Conservation (phyloP, 306 rosid species). For the Quercus berberidifolia region DNA sequence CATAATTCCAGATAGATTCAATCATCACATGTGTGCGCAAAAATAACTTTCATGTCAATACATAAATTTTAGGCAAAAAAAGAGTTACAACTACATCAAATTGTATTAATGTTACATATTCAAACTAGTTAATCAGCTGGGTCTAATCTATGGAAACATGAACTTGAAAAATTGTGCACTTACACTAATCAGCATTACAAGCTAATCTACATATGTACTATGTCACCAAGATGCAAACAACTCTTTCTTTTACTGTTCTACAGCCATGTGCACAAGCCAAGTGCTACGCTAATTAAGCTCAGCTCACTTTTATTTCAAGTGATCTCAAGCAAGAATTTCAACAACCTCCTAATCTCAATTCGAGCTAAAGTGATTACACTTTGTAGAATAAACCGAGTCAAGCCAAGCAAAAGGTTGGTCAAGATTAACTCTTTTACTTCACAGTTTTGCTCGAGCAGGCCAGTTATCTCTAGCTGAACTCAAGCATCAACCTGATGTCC, state of each 20-base stretch:
- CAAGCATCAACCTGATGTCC: background rate
- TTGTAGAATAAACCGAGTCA: background rate
- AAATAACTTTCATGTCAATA: conserved; percentile 5
- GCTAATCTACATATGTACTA: too few species aligned
- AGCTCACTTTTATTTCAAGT: background rate
- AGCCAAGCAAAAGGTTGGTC: background rate
- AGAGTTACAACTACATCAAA: conserved; percentile 8
- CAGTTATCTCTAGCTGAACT: background rate
- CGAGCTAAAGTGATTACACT: background rate
- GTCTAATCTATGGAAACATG: conserved; percentile 1
- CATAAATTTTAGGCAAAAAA: background rate
- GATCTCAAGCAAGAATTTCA: background rate
- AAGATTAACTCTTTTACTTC: background rate
- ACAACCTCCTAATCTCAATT: background rate
- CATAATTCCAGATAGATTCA: conserved; percentile 1
- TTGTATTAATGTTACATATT: conserved; percentile 8
- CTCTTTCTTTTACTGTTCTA: background rate
- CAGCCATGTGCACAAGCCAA: background rate
- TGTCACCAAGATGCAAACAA: background rate
- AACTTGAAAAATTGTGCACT: too few species aligned
- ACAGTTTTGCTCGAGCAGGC: background rate
- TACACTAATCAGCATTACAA: too few species aligned
- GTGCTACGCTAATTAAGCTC: background rate
- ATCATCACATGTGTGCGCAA: background rate
- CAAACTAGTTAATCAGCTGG: conserved; percentile 4